Evolutionary conservation across 345 rosid genomes (phyloP).

Genomic region (Clausena lansium): DNA sequence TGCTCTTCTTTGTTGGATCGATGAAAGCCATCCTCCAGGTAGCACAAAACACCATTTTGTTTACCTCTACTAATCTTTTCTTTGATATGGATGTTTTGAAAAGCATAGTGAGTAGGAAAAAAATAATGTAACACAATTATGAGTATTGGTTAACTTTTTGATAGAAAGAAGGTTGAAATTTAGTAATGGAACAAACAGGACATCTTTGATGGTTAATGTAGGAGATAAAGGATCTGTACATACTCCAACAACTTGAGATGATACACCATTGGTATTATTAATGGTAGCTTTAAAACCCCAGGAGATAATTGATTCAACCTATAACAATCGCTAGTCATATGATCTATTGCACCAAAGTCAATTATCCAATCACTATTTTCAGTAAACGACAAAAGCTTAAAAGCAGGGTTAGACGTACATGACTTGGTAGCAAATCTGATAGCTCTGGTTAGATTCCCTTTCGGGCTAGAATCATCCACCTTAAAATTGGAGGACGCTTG

Average conservation of each 20-base stretch:
- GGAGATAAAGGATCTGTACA: neutral
- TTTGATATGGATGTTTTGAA: constrained; percentile 1
- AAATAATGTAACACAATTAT: neutral
- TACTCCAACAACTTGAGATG: neutral
- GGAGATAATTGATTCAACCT: neutral
- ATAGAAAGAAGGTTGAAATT: neutral
- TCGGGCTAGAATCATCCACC: no score
- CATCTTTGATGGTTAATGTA: neutral
- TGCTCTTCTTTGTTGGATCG: neutral
- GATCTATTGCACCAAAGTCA: neutral
- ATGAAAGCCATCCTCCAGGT: neutral
- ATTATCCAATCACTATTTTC: neutral
- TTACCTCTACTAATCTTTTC: neutral
- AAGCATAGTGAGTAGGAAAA: neutral
- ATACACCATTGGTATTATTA: neutral
- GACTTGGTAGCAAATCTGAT: neutral
- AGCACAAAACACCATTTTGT: neutral
- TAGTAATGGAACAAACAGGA: neutral
- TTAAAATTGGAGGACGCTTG: no score
- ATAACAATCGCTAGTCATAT: neutral
- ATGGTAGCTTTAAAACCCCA: neutral
- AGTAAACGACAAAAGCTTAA: neutral
- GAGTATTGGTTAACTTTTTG: neutral
- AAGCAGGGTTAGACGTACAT: neutral
- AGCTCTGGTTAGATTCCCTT: no score